Evolutionary conservation across 768 basidiomycete species (phyloP), one percentile per base, ranked within the genome.

Genomic region (Boletus rubroflammeus): DNA sequence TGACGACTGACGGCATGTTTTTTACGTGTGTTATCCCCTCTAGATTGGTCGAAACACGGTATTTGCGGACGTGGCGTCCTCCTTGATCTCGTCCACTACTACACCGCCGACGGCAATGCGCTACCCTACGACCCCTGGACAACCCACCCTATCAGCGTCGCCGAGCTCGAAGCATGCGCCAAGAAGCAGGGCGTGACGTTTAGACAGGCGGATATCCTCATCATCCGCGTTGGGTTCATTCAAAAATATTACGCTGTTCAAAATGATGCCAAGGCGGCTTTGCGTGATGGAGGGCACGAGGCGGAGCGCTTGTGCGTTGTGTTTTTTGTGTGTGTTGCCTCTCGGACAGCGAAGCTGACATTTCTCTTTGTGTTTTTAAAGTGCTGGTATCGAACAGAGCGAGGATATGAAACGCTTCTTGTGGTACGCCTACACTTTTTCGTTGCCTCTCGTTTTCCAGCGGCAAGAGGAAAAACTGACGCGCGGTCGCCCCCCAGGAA

Each of bases 331-430:
- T 17, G 15, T 13, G 3, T 21, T 5, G 10, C 2, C 5, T 4
- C n/a, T 11, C 25, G n/a, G n/a, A 38, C 14, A n/a, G 35, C 0
- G 11, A 28, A 19, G 13, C 38, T 41, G 41, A 54, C 23, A 6
- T 15, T n/a, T 17, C 5, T 31, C 0, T 32, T 10, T 17, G 17
- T n/a, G 1, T 13, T 19, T 40, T 47, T 15, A 6, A 19, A 86
- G 85, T 58, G 83, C 85, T 38, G 85, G 85, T 2, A 81, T 88
- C 44, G 83, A 86, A 54, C 84, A 85, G 64, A 76, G 78, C 23
- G 82, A 85, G 17, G 83, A 83, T 39, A 85, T 85, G 85, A 87
- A 85, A 58, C 76, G 79, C 9, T 87, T 86, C 70, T 67, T 86
- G n/a, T 88, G 86, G 85, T 84, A 62, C 15, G 73, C 65, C 13